Percentiles rank a stretch among this genome's conserved stretches.
phyloP scores from a whole-genome alignment of 1,284 basidiomycete species.

The Takashimella koratensis region DNA sequence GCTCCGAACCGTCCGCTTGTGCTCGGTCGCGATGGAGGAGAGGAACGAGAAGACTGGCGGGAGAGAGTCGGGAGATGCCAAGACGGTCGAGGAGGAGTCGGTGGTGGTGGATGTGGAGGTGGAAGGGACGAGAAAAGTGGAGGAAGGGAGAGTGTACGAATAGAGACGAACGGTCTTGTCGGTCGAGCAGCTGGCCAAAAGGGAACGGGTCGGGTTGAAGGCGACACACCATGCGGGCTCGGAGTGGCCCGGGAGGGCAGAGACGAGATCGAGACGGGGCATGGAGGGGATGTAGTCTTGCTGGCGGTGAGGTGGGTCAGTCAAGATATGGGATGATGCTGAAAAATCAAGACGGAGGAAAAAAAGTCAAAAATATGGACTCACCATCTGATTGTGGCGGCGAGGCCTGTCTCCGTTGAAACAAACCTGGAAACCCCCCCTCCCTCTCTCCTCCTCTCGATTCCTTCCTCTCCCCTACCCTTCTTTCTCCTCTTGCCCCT shows the following conservation, averaged over 20 bases:
- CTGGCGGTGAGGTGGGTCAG: too few species aligned
- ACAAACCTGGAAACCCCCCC: too few species aligned
- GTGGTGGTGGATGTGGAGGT: slow-evolving; percentile 6
- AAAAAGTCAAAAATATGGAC: too few species aligned
- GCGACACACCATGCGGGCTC: slow-evolving; percentile 85
- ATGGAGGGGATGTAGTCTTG: too few species aligned
- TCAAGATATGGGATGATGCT: too few species aligned
- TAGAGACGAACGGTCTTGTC: slow-evolving; percentile 90
- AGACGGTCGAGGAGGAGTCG: slow-evolving; percentile 15
- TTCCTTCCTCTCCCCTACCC: too few species aligned
- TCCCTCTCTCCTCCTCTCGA: too few species aligned
- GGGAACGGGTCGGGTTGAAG: slow-evolving; percentile 80
- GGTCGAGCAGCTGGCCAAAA: slow-evolving; percentile 89
- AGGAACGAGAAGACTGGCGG: slow-evolving; percentile 56
- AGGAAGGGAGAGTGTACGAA: slow-evolving; percentile 56
- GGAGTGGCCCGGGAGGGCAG: slow-evolving; percentile 60
- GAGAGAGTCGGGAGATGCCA: slow-evolving; percentile 22
- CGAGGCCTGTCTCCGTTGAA: too few species aligned
- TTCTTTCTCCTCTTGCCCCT: too few species aligned
- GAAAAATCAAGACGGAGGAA: too few species aligned
- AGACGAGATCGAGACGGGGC: slow-evolving; percentile 39
- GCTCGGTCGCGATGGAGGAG: slow-evolving; percentile 71
- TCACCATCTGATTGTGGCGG: too few species aligned
- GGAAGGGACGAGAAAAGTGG: slow-evolving; percentile 4
- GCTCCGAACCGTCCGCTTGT: slow-evolving; percentile 84